Conservation (phyloP, 805 yeast genomes). For the Candida morakotiae region DNA sequence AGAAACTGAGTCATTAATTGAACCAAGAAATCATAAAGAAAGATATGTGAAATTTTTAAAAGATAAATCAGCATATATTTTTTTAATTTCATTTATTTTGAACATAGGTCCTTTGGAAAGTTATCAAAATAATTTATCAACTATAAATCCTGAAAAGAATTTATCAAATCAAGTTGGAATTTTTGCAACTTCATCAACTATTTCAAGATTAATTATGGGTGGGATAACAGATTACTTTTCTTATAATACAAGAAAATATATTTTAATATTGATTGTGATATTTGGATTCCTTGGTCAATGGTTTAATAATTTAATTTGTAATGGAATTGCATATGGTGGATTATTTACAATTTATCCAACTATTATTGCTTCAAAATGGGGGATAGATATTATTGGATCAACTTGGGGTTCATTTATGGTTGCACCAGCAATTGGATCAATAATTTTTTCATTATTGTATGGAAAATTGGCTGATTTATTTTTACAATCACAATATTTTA, state of each 20-base stretch:
- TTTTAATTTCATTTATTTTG: constrained; percentile 61
- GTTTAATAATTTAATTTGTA: constrained; percentile 22
- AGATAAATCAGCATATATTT: constrained; percentile 59
- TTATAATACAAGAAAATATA: constrained; percentile 28
- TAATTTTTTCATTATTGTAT: constrained; percentile 63
- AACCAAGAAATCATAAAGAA: constrained; percentile 34
- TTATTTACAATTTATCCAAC: constrained; percentile 85
- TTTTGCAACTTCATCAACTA: constrained; percentile 66
- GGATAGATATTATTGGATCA: constrained; percentile 82
- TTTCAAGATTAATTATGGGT: constrained; percentile 65
- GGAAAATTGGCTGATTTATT: constrained; percentile 55
- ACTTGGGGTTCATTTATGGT: constrained; percentile 89
- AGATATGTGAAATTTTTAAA: constrained; percentile 36
- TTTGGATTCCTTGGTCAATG: constrained; percentile 33
- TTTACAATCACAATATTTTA: constrained; percentile 26
- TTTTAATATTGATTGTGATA: constrained; percentile 20
- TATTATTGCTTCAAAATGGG: constrained; percentile 80
- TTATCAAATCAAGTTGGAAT: constrained; percentile 51
- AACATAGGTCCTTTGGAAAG: constrained; percentile 82
- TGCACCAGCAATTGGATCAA: constrained; percentile 83
- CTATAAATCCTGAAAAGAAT: constrained; percentile 33
- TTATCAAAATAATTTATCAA: constrained; percentile 79
- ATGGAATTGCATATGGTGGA: constrained; percentile 79
- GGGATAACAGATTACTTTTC: constrained; percentile 59
- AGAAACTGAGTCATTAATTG: constrained; percentile 31